Evolutionary conservation across 495 filamentous ascomycete genomes (phyloP), one percentile per base, ranked within the genome.

Genomic region (Hyaloscypha hepaticicola): DNA sequence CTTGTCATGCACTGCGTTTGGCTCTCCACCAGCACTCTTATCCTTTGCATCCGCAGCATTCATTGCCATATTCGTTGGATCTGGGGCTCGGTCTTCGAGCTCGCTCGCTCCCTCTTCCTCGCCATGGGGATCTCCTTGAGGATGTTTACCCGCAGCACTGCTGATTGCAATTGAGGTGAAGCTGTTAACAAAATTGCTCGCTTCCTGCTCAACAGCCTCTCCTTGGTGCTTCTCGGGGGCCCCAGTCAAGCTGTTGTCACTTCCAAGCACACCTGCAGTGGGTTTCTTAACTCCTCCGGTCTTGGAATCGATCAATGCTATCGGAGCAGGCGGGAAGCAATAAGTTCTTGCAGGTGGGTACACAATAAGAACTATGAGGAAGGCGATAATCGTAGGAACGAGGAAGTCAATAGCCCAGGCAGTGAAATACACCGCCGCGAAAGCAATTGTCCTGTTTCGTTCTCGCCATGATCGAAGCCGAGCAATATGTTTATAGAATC

Each of bases 121-220:
- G 3, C 55, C 74, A 27, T 80, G 76, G 5, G 76, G 73, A 11
- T 83, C 79, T 29, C 62, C 76, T 50, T 82, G 77, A 11, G 76
- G 74, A 16, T 82, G 79, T 68, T 93, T 93, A 0, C 90, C 92
- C 0, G 88, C 85, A 0, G 90, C 90, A 58, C 88, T 90, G 55
- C 87, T 87, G 41, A 95, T 77, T 0, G 89, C 90, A 9, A 96
- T 85, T 2, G 82, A 83, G 6, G 90, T 88, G 60, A 95, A 87
- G 29, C 87, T 85, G 66, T 87, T 88, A 34, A 95, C 85, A 65
- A 96, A 87, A 67, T 92, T 93, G 66, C 80, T 87, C 2, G 92
- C 92, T 73, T 96, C 92, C 64, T 89, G 84, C 72, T 97, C 92
- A 5, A 91, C 91, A 0, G 91, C 90, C 72, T 96, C 92, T 21